These are phyloP conservation scores for Trichophyton simii DNA, from an alignment of 2,329 filamentous ascomycete genomes.

Conservation along the genomic window DNA sequence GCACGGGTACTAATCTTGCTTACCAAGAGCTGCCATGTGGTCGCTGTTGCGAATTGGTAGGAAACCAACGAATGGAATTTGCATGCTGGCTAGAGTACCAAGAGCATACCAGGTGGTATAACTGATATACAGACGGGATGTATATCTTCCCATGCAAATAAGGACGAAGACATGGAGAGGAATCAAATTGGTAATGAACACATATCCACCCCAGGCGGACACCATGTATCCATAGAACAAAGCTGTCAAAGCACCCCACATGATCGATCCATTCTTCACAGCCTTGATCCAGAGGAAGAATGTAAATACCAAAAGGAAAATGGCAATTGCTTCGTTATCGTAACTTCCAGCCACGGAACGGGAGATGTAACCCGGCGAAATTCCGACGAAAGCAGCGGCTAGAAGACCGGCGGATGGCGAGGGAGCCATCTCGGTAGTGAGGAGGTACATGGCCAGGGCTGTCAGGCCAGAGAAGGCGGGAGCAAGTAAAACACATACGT, in stretches of 20 bases:
- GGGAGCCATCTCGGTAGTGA: constrained; percentile 95
- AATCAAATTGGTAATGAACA: constrained; percentile 96
- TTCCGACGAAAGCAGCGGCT: constrained; percentile 92
- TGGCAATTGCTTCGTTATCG: constrained; percentile 98
- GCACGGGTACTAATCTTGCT: constrained; percentile 19
- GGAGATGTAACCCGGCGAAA: constrained; percentile 93
- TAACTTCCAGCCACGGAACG: constrained; percentile 96
- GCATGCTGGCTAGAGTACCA: constrained; percentile 94
- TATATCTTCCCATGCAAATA: constrained; percentile 94
- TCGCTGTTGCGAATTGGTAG: constrained; percentile 92
- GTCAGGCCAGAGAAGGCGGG: constrained; percentile 91
- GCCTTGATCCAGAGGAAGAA: constrained; percentile 99
- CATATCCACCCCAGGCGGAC: constrained; percentile 97
- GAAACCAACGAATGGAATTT: constrained; percentile 98
- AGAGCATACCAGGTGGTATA: constrained; percentile 98
- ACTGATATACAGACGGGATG: constrained; percentile 82
- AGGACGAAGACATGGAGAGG: constrained; percentile 89
- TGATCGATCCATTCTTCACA: constrained; percentile 86
- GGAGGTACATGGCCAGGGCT: constrained; percentile 80
- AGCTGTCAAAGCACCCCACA: constrained; percentile 89
- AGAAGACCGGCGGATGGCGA: constrained; percentile 89
- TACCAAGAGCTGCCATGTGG: constrained; percentile 93
- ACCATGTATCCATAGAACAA: constrained; percentile 99
- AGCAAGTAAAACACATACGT: constrained; percentile 93
- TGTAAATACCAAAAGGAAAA: constrained; percentile 95